phyloP scores from a whole-genome alignment of 257 asterid species.

The Vinca minor region DNA sequence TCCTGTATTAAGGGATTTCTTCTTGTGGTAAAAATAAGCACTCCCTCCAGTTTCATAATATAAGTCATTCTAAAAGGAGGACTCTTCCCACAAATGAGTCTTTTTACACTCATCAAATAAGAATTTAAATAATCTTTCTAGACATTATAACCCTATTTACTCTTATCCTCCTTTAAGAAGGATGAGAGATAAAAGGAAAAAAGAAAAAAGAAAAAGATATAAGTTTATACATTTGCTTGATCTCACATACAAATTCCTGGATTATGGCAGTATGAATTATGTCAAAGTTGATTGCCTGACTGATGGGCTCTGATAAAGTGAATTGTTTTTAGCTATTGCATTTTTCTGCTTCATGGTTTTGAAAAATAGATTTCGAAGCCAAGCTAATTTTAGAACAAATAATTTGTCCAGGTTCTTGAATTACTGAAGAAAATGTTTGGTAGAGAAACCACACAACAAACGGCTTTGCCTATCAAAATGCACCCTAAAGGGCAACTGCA shows the following conservation, averaged over 20 bases:
- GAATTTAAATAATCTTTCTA: too few relatives aligned
- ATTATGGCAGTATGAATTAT: background rate
- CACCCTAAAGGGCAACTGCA: slow-evolving; percentile 83
- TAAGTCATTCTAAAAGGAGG: too few relatives aligned
- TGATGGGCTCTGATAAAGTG: background rate
- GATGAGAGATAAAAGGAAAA: too few relatives aligned
- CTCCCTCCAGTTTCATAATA: too few relatives aligned
- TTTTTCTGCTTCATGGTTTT: background rate
- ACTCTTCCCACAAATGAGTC: too few relatives aligned
- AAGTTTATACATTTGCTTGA: background rate
- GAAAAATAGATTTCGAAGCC: background rate
- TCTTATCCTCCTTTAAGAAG: too few relatives aligned
- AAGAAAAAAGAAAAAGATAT: background rate
- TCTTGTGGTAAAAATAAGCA: background rate
- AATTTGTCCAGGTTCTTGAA: slow-evolving; percentile 55
- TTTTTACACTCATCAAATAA: too few relatives aligned
- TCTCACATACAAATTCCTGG: background rate
- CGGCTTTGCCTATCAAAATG: slow-evolving; percentile 36
- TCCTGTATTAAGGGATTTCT: background rate
- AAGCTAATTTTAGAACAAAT: background rate
- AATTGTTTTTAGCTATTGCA: background rate
- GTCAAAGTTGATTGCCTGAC: background rate
- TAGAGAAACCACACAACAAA: slow-evolving; percentile 34
- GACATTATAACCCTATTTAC: too few relatives aligned
- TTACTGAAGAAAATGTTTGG: slow-evolving; percentile 78